Evolutionary conservation across 2,329 filamentous ascomycete species (phyloP).

Genomic region (Phialocephala subalpina): DNA sequence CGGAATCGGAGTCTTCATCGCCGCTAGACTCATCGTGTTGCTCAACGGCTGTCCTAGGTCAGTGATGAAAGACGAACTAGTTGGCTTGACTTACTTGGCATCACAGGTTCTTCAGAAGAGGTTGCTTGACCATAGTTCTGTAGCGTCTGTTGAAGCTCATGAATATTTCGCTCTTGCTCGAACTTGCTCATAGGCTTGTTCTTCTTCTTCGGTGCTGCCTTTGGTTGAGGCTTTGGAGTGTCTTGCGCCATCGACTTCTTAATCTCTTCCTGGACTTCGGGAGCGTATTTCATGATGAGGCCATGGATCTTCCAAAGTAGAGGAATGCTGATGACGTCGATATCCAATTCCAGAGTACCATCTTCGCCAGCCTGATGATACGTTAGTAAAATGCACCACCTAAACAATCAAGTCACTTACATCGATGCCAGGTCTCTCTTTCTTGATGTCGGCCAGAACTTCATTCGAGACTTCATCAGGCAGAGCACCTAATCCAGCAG

Average conservation of each 20-base stretch:
- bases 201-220: conserved; percentile 54
- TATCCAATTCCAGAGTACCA: conserved; percentile 66
- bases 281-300: conserved; percentile 57
- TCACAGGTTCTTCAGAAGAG: conserved; percentile 50
- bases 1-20: conserved; percentile 61
- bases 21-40: conserved; percentile 56
- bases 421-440: conserved; percentile 78
- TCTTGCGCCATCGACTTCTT: conserved; percentile 37
- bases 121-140: conserved; percentile 47
- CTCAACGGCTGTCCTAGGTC: conserved; percentile 36
- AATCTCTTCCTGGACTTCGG: conserved; percentile 51
- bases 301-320: conserved; percentile 62
- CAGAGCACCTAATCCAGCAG: conserved; percentile 82
- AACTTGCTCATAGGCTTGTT: conserved; percentile 80
- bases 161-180: conserved; percentile 74
- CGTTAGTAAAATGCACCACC: conserved; percentile 33
- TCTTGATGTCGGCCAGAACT: conserved; percentile 90
- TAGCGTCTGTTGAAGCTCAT: conserved; percentile 67
- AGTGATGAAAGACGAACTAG: background rate
- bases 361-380: conserved; percentile 51
- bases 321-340: conserved; percentile 63
- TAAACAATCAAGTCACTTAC: conserved; percentile 45
- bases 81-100: conserved; percentile 38
- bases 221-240: conserved; percentile 42
- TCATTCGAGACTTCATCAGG: conserved; percentile 79